Evolutionary conservation across 2,329 filamentous ascomycete genomes (phyloP), one percentile per base, ranked within the genome.

Genomic region (Coniella vitis): DNA sequence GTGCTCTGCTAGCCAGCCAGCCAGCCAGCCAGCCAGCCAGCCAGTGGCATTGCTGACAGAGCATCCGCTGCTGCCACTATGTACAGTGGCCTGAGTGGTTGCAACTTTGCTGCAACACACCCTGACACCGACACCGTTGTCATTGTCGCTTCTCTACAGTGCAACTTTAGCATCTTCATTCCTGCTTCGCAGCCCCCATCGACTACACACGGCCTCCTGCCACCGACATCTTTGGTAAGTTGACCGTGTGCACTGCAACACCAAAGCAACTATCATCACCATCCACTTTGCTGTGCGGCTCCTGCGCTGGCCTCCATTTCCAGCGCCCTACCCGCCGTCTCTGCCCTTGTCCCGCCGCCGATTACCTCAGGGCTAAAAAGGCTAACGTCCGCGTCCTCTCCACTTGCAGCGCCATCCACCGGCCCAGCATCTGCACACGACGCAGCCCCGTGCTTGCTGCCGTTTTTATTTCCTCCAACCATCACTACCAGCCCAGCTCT

Each of bases 331-430:
- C 32, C 36, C 43, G 51, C 36, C 16, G 43, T 41, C 45, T 9
- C 35, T 29, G 25, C 25, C 25, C 25, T 29, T 29, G 25, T 29
- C 25, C 25, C 25, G 22, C 35, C 35, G 40, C 44, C 51, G 21
- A 53, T 51, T 47, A 53, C 51, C 47, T 53, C 45, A 44, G 44
- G 45, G 36, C 48, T 40, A 41, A 51, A 47, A 40, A 39, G 38
- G 38, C 45, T 47, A 35, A 47, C 45, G 40, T 32, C 29, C 25
- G 36, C 19, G 35, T 41, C 51, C 47, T 51, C 51, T 53, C 51
- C 51, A 51, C 50, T 47, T 45, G 38, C 40, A 47, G 45, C 40
- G 40, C 42, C 48, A 48, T 48, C 47, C 42, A 39, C 49, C 42
- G 49, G 36, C 34, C 46, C 40, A 32, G 25, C 39, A 41, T 41